A percentile compares a stretch with the other conserved stretches of the same genome.
These are phyloP conservation scores for Quercus tomentella DNA, from an alignment of 331 rosid genomes.

Conservation along the genomic window DNA sequence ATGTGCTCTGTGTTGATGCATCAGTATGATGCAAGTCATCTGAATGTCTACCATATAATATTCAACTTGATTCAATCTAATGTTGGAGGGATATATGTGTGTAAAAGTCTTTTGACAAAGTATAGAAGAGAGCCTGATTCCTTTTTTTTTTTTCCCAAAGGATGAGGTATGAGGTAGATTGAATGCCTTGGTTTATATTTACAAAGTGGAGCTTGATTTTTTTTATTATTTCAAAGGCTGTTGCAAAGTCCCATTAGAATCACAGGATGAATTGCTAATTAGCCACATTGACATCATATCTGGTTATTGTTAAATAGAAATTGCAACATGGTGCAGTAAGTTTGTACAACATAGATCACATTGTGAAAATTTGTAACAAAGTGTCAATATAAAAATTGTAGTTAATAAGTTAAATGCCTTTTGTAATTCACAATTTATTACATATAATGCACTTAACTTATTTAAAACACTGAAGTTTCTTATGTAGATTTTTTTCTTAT, in stretches of 20 bases:
- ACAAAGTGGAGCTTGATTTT: background rate
- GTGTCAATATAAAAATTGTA: background rate
- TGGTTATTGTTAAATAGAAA: background rate
- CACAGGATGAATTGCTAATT: background rate
- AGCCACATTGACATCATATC: background rate
- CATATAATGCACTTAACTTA: background rate
- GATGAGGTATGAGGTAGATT: background rate
- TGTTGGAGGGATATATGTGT: background rate
- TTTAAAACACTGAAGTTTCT: constrained; percentile 12
- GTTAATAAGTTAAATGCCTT: background rate
- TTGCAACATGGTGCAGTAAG: background rate
- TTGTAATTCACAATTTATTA: constrained; percentile 1
- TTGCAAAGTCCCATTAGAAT: background rate
- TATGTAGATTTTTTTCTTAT: constrained; percentile 18
- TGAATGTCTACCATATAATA: background rate
- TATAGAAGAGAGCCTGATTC: background rate
- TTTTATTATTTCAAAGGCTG: background rate
- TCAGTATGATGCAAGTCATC: background rate
- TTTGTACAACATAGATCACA: background rate
- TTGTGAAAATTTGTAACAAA: background rate
- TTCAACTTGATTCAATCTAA: background rate
- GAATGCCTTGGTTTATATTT: background rate
- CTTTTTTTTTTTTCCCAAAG: background rate
- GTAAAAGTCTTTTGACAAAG: background rate
- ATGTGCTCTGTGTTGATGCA: background rate